phyloP scores from a whole-genome alignment of 306 rosid species.

The barrel medic (Medicago truncatula) region MtrunA17r5.0-ANR NC_053048.1:39805501-39806000 shows the following conservation, averaged over 20 bases:
- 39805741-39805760: background rate
- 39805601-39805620: slow-evolving; percentile 97
- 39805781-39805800: background rate
- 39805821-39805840: too few species aligned
- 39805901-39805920: too few species aligned
- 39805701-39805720: background rate
- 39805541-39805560: background rate
- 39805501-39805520: background rate
- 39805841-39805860: too few species aligned
- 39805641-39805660: slow-evolving; percentile 93
- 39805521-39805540: background rate
- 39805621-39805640: slow-evolving; percentile 98
- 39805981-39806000: background rate
- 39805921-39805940: too few species aligned
- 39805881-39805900: too few species aligned
- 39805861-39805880: too few species aligned
- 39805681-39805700: slow-evolving; percentile 93
- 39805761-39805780: background rate
- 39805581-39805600: slow-evolving; percentile 98
- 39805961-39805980: background rate
- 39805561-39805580: slow-evolving; percentile 97
- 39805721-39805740: background rate
- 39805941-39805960: slow-evolving; percentile 15
- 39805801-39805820: too few species aligned
- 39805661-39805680: slow-evolving; percentile 99